Evolutionary conservation across 768 basidiomycete species (phyloP), one percentile per base, ranked within the genome.

Genomic region (Psilocybe azurescens): DNA sequence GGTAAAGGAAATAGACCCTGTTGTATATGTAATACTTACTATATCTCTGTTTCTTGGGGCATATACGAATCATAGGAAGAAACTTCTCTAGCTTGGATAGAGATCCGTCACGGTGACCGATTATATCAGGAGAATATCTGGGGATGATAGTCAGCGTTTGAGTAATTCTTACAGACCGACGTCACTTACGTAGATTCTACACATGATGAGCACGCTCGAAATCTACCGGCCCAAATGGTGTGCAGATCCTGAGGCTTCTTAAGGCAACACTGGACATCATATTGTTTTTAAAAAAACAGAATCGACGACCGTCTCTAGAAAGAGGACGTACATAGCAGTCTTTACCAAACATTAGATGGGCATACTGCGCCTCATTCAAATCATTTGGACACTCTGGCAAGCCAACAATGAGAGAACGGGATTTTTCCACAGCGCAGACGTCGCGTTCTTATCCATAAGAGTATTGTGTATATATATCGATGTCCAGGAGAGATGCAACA

Each of bases 401-500:
- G 14, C 20, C 9, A n/a, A 36, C n/a, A 11, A 60, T 33, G 29
- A 53, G 53, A 18, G n/a, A 38, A 5, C 52, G 53, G 33, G 53
- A 29, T 3, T 16, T 10, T 54, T 38, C 59, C 59, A 60, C n/a
- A 60, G n/a, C 13, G 11, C 29, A 28, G 32, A 9, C 1, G 59
- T 32, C 29, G 56, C 59, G 28, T 54, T 59, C 5, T 41, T 7
- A 11, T 36, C 58, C 70, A 73, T 69, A 3, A 75, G 53, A 9
- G 69, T 69, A 4, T 38, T 56, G 3, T 75, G 74, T 32, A 82
- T 65, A 9, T 65, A 38, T 60, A 74, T 78, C 11, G 75, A 72
- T 18, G 75, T 77, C 28, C 78, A 74, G 14, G 79, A 70, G n/a
- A 83, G 73, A 32, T 68, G 69, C 29, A 82, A 67, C 18, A 82